Evolutionary conservation across 306 rosid genomes (phyloP), one percentile per base, ranked within the genome.

Genomic region (Macrotyloma uniflorum): DNA sequence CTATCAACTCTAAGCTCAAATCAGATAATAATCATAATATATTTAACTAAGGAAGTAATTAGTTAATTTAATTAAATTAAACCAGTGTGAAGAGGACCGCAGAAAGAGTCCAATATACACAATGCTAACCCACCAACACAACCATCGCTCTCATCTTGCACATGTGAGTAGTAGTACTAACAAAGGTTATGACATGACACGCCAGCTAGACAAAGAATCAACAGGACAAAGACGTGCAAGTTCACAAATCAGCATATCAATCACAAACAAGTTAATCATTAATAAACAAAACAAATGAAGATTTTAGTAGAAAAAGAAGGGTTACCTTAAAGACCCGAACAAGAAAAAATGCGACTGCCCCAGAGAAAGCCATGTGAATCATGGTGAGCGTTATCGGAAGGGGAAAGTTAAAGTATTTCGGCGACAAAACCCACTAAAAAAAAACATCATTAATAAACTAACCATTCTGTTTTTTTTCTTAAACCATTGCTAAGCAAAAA

Each of bases 321-420:
- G 76, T 79, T 89, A 93, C 99, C 99, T 93, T 96, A 80, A 93
- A 90, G 35, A 96, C 96, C 19, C 99, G 88, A 50, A 96, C 96
- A 54, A 96, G 97, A 1, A 91, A 65, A 84, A 96, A 96, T 50
- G 99, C 93, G 9, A 96, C 98, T 3, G 82, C 76, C 58, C 96
- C 99, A 82, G 99, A 93, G 84, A 96, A 94, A 4, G 86, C 92
- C 98, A 94, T 94, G 80, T 94, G 98, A 80, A 94, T 94, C 98
- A 94, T 92, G 26, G 99, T 96, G 45, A 96, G 97, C 13, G 98
- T 85, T 18, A 96, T 93, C 58, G 99, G 99, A 50, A 90, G 82
- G 20, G 99, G 98, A 82, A 91, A 96, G 83, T 96, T 90, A 80
- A 96, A 96, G 87, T 93, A 90, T 65, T 86, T 96, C 9, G 98